Conservation (phyloP, 208 protist genomes). For the Wallacemonas sp. region DNA sequence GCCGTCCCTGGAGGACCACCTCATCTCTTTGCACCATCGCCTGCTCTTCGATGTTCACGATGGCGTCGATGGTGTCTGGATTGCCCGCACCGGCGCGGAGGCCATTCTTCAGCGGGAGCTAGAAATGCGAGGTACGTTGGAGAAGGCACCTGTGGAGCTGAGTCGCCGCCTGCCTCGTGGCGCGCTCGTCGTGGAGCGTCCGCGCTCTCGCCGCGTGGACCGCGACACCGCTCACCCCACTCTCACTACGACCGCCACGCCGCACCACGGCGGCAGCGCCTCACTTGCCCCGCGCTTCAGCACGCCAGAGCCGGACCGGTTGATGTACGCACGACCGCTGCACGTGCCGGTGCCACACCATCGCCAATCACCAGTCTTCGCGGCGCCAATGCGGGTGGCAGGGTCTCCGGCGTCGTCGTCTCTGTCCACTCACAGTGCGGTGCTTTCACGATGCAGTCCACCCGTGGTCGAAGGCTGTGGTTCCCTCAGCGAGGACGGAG, state of each 20-base stretch:
- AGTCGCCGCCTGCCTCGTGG: slow-evolving; percentile 7
- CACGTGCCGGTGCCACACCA: too few species aligned
- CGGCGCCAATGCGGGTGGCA: too few species aligned
- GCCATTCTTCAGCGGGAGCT: background rate
- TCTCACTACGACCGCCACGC: background rate
- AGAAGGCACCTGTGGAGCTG: slow-evolving; percentile 8
- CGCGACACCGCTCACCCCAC: background rate
- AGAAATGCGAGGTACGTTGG: background rate
- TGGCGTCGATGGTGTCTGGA: slow-evolving; percentile 1
- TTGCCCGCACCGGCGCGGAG: background rate
- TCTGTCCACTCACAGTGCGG: too few species aligned
- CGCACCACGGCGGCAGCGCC: too few species aligned
- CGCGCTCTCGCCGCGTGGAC: background rate
- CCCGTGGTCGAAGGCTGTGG: too few species aligned
- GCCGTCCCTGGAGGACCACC: background rate
- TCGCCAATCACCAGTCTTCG: too few species aligned
- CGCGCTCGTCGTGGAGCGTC: slow-evolving; percentile 8
- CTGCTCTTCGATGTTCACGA: slow-evolving; percentile 7
- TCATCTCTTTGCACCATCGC: slow-evolving; percentile 4
- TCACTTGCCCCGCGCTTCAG: too few species aligned
- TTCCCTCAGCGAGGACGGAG: too few species aligned
- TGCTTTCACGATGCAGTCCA: too few species aligned
- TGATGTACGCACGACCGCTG: too few species aligned
- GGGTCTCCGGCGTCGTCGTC: too few species aligned
- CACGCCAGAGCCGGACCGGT: too few species aligned